phyloP scores from a whole-genome alignment of 768 basidiomycete species.

The Hygrocybe coccinea region DNA sequence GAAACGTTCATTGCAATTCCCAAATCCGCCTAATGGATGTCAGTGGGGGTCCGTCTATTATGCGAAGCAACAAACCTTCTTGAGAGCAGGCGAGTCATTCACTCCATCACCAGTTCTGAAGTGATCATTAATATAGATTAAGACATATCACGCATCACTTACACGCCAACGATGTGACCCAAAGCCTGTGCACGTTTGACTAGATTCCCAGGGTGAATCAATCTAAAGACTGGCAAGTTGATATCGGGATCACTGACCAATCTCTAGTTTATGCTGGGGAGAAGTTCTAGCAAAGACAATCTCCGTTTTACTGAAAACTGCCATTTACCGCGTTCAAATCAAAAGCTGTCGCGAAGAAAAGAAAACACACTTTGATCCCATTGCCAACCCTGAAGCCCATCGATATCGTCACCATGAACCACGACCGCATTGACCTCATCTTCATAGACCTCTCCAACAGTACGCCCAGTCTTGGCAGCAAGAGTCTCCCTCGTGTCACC shows the following conservation, averaged over 20 bases:
- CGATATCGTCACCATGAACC: conserved; percentile 65
- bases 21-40: conserved; percentile 49
- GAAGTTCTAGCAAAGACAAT: conserved; percentile 71
- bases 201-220: conserved; percentile 20
- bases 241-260: conserved; percentile 39
- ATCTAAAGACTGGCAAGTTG: not conserved
- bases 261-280: conserved; percentile 69
- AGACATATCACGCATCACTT: conserved; percentile 22
- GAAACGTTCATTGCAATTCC: conserved; percentile 76
- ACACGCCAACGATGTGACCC: conserved; percentile 71
- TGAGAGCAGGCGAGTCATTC: conserved; percentile 67
- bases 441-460: conserved; percentile 57
- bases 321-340: not conserved
- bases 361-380: conserved; percentile 61
- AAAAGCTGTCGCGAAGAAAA: not conserved
- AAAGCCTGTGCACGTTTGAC: conserved; percentile 68
- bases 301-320: conserved; percentile 64
- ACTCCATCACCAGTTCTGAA: conserved; percentile 65
- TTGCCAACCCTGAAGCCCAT: conserved; percentile 62
- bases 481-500: conserved; percentile 63
- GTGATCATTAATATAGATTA: conserved; percentile 5
- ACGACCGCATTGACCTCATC: conserved; percentile 65
- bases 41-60: not conserved
- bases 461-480: conserved; percentile 49
- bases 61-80: conserved; percentile 36